Base-by-base conservation (phyloP, 768 basidiomycete genomes). In the Russula sp. region DNA sequence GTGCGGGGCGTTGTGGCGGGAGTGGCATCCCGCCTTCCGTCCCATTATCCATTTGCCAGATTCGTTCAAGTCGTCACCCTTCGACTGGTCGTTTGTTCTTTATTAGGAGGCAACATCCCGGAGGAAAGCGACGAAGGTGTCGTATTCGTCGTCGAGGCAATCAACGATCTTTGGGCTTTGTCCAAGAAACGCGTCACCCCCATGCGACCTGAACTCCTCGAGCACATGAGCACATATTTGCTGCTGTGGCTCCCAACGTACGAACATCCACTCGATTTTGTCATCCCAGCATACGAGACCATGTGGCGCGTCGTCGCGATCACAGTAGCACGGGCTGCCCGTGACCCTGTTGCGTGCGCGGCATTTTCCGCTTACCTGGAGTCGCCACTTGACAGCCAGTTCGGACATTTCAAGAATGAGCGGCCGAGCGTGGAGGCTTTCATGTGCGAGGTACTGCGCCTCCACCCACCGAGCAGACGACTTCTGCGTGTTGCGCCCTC, bases 231-330 rank as follows among this genome's bases (percentile, higher is more conserved):
- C 52, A 6, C 50, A 3, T 73, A 73, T 53, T 71, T 85, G 22
- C 71, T 74, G 3, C 68, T 59, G 1, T 79, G 85, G 64, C 63
- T 85, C 27, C 76, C 79, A 1, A 61, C 34, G 4, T 75, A 73
- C 55, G 71, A 73, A 1, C 76, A 79, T 44, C 79, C 81, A 0
- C 70, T 86, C 16, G 77, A 85, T 50, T 77, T 77, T 60, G 75
- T 87, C 59, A 77, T 86, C 49, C 85, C 85, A 0, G 73, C 80
- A 0, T 87, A 82, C 76, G 86, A 87, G 68, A 82, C 81, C 0
- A 71, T 86, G 50, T 86, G 86, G 86, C 78, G 84, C 13, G 78
- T 86, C 22, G 74, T 84, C 56, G 84, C 84, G 1, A 73, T 74
- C 6, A 68, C 74, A 0, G 69, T 80, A 0, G 77, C 80, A 1